Evolutionary conservation across 371 early-diverging fungal genomes (phyloP).

Genomic region (Batrachochytrium dendrobatidis): DNA sequence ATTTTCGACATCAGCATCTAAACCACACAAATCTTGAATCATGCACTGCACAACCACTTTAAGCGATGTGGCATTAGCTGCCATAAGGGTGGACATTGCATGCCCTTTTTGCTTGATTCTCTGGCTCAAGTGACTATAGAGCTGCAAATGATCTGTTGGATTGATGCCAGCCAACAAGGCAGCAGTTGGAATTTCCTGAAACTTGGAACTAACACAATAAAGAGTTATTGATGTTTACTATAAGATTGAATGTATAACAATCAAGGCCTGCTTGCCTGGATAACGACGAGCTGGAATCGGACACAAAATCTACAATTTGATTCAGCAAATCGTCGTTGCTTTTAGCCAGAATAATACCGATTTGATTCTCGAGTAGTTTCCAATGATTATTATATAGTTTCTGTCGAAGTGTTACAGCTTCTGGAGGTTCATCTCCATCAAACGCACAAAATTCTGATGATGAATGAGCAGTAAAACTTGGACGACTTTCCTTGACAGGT

Average conservation of each 20-base stretch:
- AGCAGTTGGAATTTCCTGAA: conserved; percentile 59
- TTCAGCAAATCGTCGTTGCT: not conserved
- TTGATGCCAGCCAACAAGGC: conserved; percentile 61
- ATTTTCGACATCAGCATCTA: conserved; percentile 18
- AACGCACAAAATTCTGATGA: no score
- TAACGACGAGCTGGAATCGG: not conserved
- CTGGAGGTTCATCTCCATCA: no score
- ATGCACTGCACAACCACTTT: conserved; percentile 48
- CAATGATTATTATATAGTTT: no score
- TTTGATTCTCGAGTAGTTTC: no score
- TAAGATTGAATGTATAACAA: not conserved
- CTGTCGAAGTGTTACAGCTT: no score
- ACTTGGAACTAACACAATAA: conserved; percentile 18
- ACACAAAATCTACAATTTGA: not conserved
- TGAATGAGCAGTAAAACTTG: no score
- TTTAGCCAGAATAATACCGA: no score
- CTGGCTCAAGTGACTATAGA: conserved; percentile 24
- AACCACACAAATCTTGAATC: conserved; percentile 53
- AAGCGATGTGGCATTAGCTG: conserved; percentile 54
- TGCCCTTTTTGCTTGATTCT: conserved; percentile 22
- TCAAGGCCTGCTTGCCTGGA: not conserved
- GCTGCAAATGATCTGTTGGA: conserved; percentile 30
- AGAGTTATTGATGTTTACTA: not conserved
- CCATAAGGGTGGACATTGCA: conserved; percentile 57
- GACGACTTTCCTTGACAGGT: no score